A percentile compares a stretch with the other conserved stretches of the same genome.
Conservation (phyloP, 345 rosid species). For the Sisymbrium irio region DNA sequence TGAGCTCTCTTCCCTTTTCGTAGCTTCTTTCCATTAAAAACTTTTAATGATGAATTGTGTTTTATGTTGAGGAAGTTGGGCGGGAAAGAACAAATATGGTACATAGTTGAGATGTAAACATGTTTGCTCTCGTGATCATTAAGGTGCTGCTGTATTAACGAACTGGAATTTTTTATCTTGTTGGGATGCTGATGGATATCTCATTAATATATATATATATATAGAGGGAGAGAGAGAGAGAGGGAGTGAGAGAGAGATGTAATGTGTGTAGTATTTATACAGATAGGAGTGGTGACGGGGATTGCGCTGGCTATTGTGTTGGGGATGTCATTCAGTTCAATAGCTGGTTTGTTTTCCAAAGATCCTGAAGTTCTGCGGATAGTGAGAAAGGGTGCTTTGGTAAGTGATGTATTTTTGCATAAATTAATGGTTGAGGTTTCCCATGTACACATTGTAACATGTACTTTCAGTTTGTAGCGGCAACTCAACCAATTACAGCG, state of each 20-base stretch:
- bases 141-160: neutral
- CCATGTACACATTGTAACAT: neutral
- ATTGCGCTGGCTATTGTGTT: slow-evolving; percentile 64
- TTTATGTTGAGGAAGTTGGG: slow-evolving; percentile 12
- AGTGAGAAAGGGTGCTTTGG: slow-evolving; percentile 75
- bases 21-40: slow-evolving; percentile 1
- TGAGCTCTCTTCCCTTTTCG: slow-evolving; percentile 20
- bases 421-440: neutral
- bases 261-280: slow-evolving; percentile 27
- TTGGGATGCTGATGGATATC: neutral
- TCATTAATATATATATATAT: neutral
- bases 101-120: neutral
- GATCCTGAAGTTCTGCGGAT: slow-evolving; percentile 69
- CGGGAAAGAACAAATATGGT: neutral
- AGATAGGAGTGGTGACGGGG: slow-evolving; percentile 80
- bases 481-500: slow-evolving; percentile 88
- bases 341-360: slow-evolving; percentile 74
- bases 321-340: slow-evolving; percentile 61
- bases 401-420: slow-evolving; percentile 36
- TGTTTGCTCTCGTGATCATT: neutral
- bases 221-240: neutral
- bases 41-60: neutral
- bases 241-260: slow-evolving; percentile 8
- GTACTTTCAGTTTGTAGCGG: slow-evolving; percentile 65
- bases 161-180: neutral